phyloP scores from a whole-genome alignment of 257 asterid genomes.

The Solanum lycopersicoides region DNA sequence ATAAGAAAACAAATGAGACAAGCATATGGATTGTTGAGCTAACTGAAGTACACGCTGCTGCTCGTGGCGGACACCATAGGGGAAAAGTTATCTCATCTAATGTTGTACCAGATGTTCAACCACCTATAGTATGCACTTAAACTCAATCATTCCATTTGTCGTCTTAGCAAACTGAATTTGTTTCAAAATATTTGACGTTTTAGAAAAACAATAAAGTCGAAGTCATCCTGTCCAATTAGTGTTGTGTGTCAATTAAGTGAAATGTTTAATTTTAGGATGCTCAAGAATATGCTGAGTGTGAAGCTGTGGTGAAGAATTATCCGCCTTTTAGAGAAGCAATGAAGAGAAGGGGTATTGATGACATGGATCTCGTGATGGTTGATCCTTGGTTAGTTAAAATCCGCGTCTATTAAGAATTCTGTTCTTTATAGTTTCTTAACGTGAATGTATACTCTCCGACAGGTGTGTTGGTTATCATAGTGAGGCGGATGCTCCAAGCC shows the following conservation, averaged over 20 bases:
- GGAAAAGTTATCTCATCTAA: slow-evolving; percentile 82
- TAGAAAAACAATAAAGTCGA: background rate
- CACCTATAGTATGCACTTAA: slow-evolving; percentile 64
- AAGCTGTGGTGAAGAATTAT: slow-evolving; percentile 84
- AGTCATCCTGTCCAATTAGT: background rate
- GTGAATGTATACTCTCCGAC: background rate
- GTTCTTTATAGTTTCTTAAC: background rate
- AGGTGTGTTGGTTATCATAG: slow-evolving; percentile 95
- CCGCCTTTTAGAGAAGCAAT: slow-evolving; percentile 91
- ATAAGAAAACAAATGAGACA: slow-evolving; percentile 84
- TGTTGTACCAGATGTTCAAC: slow-evolving; percentile 83
- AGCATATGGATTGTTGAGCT: slow-evolving; percentile 92
- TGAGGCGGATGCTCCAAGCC: slow-evolving; percentile 89
- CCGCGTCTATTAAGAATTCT: background rate
- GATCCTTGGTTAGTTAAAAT: slow-evolving; percentile 74
- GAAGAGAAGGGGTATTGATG: slow-evolving; percentile 98
- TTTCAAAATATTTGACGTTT: background rate
- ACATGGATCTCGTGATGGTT: slow-evolving; percentile 99
- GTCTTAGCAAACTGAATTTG: background rate
- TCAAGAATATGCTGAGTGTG: slow-evolving; percentile 95
- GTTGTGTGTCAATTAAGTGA: background rate
- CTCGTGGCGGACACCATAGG: slow-evolving; percentile 94
- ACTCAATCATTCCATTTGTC: background rate
- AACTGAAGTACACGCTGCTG: slow-evolving; percentile 87
- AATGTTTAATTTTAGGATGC: slow-evolving; percentile 53